Percentiles rank a stretch among this genome's conserved stretches.
Evolutionary conservation across 1,284 basidiomycete species (phyloP).

Genomic region (Tilletiopsis washingtonensis): DNA sequence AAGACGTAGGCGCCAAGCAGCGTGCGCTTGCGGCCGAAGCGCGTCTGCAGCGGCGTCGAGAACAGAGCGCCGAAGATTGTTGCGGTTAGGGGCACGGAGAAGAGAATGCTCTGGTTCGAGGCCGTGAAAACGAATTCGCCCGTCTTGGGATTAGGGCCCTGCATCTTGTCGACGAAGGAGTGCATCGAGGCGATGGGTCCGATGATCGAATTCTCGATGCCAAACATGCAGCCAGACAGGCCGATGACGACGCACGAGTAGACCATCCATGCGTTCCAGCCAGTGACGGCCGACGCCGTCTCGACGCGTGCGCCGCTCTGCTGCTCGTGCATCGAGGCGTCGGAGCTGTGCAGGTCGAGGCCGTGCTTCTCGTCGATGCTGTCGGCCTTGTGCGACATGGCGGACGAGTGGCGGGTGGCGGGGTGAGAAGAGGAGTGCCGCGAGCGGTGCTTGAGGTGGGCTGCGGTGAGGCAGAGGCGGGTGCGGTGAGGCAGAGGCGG

Average conservation of each 20-base stretch:
- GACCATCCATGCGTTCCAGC: neutral
- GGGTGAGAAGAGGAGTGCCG: neutral
- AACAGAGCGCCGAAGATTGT: slow-evolving; percentile 28
- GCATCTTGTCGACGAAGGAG: slow-evolving; percentile 25
- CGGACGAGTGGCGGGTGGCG: neutral
- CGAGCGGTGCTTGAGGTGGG: too few relatives aligned
- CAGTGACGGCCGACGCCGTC: too few relatives aligned
- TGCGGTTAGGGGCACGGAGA: slow-evolving; percentile 28
- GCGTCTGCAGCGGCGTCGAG: slow-evolving; percentile 18
- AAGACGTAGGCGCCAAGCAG: slow-evolving; percentile 25
- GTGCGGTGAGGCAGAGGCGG: too few relatives aligned
- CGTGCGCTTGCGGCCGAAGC: slow-evolving; percentile 29
- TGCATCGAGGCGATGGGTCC: slow-evolving; percentile 29
- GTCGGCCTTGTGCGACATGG: neutral
- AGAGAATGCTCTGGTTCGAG: slow-evolving; percentile 29
- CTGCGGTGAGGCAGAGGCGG: too few relatives aligned
- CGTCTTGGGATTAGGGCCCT: slow-evolving; percentile 22
- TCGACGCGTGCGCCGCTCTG: too few relatives aligned
- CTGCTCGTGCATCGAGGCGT: too few relatives aligned
- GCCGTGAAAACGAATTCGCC: slow-evolving; percentile 28
- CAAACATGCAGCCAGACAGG: slow-evolving; percentile 22
- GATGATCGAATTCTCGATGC: slow-evolving; percentile 31
- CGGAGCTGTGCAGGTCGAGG: neutral
- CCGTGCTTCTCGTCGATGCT: neutral
- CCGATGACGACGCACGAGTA: slow-evolving; percentile 8